These are phyloP conservation scores for Tagetes erecta DNA, from an alignment of 129 eudicot genomes.

Conservation along the genomic window DNA sequence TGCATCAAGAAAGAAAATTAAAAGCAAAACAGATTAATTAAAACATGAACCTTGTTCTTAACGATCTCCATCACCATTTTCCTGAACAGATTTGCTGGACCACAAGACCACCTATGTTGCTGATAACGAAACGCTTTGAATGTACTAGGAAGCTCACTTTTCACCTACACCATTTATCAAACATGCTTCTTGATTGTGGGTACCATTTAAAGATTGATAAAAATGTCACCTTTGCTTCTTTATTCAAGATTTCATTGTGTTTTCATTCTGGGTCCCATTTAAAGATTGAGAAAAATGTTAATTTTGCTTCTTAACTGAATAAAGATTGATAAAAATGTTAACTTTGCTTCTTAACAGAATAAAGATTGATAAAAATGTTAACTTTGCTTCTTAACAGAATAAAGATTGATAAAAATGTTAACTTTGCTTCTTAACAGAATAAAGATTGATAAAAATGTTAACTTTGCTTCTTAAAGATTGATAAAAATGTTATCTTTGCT, in stretches of 20 bases:
- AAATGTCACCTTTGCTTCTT: background rate
- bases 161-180: conserved; percentile 48
- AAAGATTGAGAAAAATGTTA: background rate
- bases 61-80: conserved; percentile 81
- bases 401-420: no score
- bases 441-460: background rate
- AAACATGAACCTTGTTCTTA: conserved; percentile 51
- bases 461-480: no score
- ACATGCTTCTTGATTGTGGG: background rate
- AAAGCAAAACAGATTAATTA: no score
- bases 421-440: no score
- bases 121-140: conserved; percentile 89
- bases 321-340: no score
- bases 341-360: no score
- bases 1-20: background rate
- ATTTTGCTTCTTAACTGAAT: no score
- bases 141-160: conserved; percentile 89
- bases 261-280: no score
- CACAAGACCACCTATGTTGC: conserved; percentile 95
- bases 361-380: background rate
- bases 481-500: background rate
- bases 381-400: no score
- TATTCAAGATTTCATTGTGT: no score
- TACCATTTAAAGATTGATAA: background rate
- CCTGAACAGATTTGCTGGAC: conserved; percentile 87